A percentile compares a stretch with the other conserved stretches of the same genome.
phyloP scores from a whole-genome alignment of 75 land plant genomes.

The Pinus taeda region DNA sequence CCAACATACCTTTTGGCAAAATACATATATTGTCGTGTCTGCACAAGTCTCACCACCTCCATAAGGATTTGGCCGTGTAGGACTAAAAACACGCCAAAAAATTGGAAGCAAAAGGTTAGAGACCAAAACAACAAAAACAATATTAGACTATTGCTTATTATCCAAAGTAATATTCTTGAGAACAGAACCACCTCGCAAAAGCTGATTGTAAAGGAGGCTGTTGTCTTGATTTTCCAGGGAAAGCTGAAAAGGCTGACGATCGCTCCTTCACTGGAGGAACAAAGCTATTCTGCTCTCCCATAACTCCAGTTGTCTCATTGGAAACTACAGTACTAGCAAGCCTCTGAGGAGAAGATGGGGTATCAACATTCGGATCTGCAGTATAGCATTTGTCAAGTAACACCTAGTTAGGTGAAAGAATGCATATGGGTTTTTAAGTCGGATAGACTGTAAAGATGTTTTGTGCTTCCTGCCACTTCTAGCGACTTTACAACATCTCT shows the following conservation, averaged over 20 bases:
- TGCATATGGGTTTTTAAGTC: not conserved
- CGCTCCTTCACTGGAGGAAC: conserved; percentile 86
- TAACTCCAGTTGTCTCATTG: conserved; percentile 33
- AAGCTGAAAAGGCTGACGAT: conserved; percentile 40
- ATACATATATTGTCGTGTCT: conserved; percentile 78
- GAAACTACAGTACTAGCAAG: conserved; percentile 10
- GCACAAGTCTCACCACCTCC: conserved; percentile 96
- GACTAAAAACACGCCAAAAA: conserved; percentile 45
- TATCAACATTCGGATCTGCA: conserved; percentile 52
- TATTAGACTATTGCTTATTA: not conserved
- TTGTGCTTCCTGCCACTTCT: not conserved
- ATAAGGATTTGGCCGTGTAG: conserved; percentile 72
- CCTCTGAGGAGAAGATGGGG: conserved; percentile 57
- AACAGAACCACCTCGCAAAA: conserved; percentile 75
- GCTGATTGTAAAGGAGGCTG: conserved; percentile 79
- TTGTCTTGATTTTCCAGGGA: conserved; percentile 46
- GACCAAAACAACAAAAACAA: not conserved
- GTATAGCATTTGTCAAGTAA: not conserved
- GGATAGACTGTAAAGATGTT: not conserved
- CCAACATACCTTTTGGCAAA: conserved; percentile 78
- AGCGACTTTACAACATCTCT: not conserved
- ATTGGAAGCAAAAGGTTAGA: not conserved
- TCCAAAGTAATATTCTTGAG: not conserved
- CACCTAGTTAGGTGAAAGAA: too few species aligned
- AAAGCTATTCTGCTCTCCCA: conserved; percentile 51